These are phyloP conservation scores for Aspergillus cristatus DNA, from an alignment of 495 filamentous ascomycete species.

Conservation along the genomic window DNA sequence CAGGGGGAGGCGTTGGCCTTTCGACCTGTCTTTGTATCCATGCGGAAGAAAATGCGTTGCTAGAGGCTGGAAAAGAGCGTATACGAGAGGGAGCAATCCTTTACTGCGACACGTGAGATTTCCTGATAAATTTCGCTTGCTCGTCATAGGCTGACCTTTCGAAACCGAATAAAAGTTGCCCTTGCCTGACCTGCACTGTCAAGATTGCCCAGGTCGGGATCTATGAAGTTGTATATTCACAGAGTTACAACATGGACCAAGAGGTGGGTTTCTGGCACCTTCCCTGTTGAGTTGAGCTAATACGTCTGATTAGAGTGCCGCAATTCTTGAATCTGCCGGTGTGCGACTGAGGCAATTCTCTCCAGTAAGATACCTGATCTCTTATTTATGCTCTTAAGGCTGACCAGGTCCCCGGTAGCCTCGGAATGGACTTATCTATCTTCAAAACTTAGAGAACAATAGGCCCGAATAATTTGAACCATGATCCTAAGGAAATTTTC, in stretches of 20 bases:
- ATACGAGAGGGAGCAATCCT: conserved; percentile 70
- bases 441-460: conserved; percentile 14
- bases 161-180: conserved; percentile 45
- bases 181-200: conserved; percentile 95
- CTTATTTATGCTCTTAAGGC: background rate
- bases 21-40: conserved; percentile 90
- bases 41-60: conserved; percentile 91
- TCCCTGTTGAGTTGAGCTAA: background rate
- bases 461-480: no score
- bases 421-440: conserved; percentile 39
- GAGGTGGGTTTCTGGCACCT: conserved; percentile 28
- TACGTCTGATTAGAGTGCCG: conserved; percentile 50
- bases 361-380: conserved; percentile 46
- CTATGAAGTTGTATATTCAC: conserved; percentile 85
- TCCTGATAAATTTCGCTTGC: conserved; percentile 1
- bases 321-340: conserved; percentile 64
- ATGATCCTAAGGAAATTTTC: no score
- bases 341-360: conserved; percentile 73
- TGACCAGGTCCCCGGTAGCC: conserved; percentile 21
- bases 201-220: conserved; percentile 97
- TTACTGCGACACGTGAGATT: conserved; percentile 77
- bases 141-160: background rate
- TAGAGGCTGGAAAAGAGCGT: conserved; percentile 88
- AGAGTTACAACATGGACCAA: conserved; percentile 87
- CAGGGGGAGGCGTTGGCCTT: conserved; percentile 60